Base-by-base conservation (phyloP, 2,329 filamentous ascomycete genomes). In the Arthrobotrys iridis region DNA sequence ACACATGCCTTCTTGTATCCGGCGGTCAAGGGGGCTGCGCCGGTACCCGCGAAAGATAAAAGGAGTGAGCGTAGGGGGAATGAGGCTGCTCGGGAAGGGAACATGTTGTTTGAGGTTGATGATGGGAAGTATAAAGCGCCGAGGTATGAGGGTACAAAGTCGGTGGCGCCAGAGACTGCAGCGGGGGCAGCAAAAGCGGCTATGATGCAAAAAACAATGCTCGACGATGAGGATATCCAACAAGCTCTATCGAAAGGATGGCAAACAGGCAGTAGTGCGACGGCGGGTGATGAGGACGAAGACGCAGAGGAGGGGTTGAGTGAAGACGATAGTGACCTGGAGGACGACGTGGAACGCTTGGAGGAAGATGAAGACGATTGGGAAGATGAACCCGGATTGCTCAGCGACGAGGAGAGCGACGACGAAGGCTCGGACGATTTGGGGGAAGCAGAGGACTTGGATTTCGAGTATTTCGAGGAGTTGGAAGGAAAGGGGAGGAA, bases 1-100 rank as follows among this genome's bases (percentile, higher is more conserved):
- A 90, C 89, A 76, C 87, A 89, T 77, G 85, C 89, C 0, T 92
- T 95, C 80, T 81, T 92, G 79, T 86, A 83, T 58, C 79, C 80
- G 1, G 20, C 55, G 55, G 46, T 28, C 3, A 63, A 63, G 37
- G 46, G 37, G 8, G 11, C n/a, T 7, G 1, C 0, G 20, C 50
- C 65, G 5, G 64, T 52, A 58, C 30, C 30, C 33, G 52, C 52
- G 30, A 46, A 7, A 20, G 52, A 62, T 55, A 48, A 18, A 11
- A 60, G 60, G n/a, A 57, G n/a, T n/a, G 6, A 13, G 0, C 57
- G 15, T 35, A 58, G 45, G 26, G 1, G 40, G 15, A 24, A 11
- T 13, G 8, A 6, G 26, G 22, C 2, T n/a, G 8, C n/a, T 6
- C 37, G 7, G 10, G 28, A 24, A n/a, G 43, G 15, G 30, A 75